Percentiles rank a stretch among this genome's conserved stretches.
Conservation (phyloP, 1,139 yeast species). For the Debaryomycetaceae sp. region DNA sequence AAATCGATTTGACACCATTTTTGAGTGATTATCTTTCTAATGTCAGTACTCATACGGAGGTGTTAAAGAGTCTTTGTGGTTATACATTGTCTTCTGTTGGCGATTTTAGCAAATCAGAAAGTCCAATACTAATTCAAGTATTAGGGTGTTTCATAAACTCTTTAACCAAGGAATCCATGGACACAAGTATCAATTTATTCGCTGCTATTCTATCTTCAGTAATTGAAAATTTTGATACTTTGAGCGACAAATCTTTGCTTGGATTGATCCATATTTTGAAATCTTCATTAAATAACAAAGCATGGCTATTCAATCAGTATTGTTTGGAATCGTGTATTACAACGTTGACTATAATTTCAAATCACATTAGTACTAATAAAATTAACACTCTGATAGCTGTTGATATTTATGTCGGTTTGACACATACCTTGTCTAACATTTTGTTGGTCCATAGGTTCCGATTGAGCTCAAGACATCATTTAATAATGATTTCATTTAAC, state of each 20-base stretch:
- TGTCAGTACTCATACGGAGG: conserved; percentile 8
- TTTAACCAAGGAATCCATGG: conserved; percentile 7
- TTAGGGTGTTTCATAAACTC: conserved; percentile 6
- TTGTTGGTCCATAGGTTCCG: conserved; percentile 69
- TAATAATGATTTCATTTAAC: conserved; percentile 49
- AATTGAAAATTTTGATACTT: conserved; percentile 3
- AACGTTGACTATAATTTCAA: conserved; percentile 25
- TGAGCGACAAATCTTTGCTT: conserved; percentile 1
- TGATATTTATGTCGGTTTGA: conserved; percentile 29
- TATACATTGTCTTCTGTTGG: conserved; percentile 8
- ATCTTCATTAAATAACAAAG: conserved; percentile 40
- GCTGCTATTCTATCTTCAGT: conserved; percentile 3
- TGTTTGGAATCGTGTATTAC: conserved; percentile 52
- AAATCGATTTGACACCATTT: conserved; percentile 6
- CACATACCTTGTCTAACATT: conserved; percentile 51
- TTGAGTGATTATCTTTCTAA: conserved; percentile 12
- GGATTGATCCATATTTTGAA: conserved; percentile 25
- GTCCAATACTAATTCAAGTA: conserved; percentile 5
- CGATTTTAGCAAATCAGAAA: conserved; percentile 7
- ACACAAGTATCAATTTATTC: conserved; percentile 1
- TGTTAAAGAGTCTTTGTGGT: conserved; percentile 7
- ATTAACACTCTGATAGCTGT: conserved; percentile 8
- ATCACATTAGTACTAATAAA: conserved; percentile 1
- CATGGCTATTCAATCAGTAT: conserved; percentile 69
- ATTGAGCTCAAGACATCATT: conserved; percentile 69